Base-by-base conservation (phyloP, 768 basidiomycete species). In the Leccinum boreale region DNA sequence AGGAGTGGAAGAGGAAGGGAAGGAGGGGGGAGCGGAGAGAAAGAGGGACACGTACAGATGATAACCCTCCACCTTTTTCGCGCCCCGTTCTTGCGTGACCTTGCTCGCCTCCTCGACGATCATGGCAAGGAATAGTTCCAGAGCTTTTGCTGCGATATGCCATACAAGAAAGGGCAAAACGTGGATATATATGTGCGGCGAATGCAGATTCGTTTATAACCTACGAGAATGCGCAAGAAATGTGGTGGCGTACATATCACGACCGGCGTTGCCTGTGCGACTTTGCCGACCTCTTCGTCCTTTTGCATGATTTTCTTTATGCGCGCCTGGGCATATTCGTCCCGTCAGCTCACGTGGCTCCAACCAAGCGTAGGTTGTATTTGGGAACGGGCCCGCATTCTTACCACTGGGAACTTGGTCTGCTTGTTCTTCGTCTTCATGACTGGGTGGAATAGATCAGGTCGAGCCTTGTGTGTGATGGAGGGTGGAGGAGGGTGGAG, bases 221-320 rank as follows among this genome's bases (percentile, higher is more conserved):
- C 56, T 63, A 61, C 46, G 59, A 58, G 4, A 58, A 50, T 39
- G 55, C 56, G 53, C 14, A 45, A 56, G 57, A 62, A 51, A 58
- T 44, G 49, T n/a, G 39, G 42, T 39, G 17, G 82, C 92, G 72
- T 67, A 97, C 96, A 98, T 66, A 98, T 97, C 57, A 98, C 92
- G 58, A 98, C 83, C 1, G 96, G 96, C 4, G 95, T 96, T 26
- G 93, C 94, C 70, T 94, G 92, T 3, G 96, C 94, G 31, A 98
- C 93, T 72, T 98, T 98, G 57, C 96, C 96, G 19, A 98, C 96
- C 70, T 98, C 96, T 70, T 98, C 96, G 69, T 98, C 96, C 71
- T 94, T 94, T 78, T 98, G 96, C 92, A 98, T 98, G 56, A 98
- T 97, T 78, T 93, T 92, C 82, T 98, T 98, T 78, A 98, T 98